Evolutionary conservation across 2,329 filamentous ascomycete species (phyloP).

Genomic region (Hypoxylon sp.): DNA sequence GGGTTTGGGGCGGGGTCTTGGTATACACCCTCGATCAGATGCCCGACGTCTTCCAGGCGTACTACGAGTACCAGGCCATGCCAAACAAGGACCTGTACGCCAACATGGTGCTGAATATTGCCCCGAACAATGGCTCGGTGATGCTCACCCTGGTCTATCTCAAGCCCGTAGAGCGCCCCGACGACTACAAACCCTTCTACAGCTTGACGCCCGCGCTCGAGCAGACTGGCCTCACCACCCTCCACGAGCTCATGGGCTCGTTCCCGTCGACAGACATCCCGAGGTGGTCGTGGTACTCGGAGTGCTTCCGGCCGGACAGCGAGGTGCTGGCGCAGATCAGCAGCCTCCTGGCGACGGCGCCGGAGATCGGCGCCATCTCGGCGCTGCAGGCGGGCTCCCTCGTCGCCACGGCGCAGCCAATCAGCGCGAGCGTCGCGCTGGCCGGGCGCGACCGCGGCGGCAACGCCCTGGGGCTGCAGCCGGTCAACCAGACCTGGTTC

Average conservation of each 20-base stretch:
- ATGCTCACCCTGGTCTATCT: constrained; percentile 16
- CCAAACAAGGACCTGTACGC: constrained; percentile 22
- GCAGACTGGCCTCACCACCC: constrained; percentile 10
- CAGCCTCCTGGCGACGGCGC: constrained; percentile 1
- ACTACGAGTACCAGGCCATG: constrained; percentile 8
- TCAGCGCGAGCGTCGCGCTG: background rate
- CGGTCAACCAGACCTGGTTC: constrained; percentile 22
- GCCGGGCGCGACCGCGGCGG: constrained; percentile 2
- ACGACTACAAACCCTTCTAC: constrained; percentile 16
- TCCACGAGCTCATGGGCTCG: constrained; percentile 10
- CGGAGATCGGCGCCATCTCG: constrained; percentile 3
- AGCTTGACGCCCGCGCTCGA: constrained; percentile 2
- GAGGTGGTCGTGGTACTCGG: constrained; percentile 14
- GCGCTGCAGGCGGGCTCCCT: constrained; percentile 1
- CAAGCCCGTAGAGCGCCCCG: constrained; percentile 16
- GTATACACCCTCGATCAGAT: constrained; percentile 7
- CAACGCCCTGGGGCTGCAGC: constrained; percentile 17
- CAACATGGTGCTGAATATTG: constrained; percentile 12
- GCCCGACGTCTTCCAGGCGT: constrained; percentile 2
- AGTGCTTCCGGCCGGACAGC: constrained; percentile 7
- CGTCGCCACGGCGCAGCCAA: constrained; percentile 14
- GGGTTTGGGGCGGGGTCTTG: constrained; percentile 11
- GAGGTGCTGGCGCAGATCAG: background rate
- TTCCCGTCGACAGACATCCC: constrained; percentile 1
- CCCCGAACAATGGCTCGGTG: constrained; percentile 3